These are phyloP conservation scores for Fennellomyces sp. DNA, from an alignment of 371 early-diverging fungal genomes.

Conservation along the genomic window DNA sequence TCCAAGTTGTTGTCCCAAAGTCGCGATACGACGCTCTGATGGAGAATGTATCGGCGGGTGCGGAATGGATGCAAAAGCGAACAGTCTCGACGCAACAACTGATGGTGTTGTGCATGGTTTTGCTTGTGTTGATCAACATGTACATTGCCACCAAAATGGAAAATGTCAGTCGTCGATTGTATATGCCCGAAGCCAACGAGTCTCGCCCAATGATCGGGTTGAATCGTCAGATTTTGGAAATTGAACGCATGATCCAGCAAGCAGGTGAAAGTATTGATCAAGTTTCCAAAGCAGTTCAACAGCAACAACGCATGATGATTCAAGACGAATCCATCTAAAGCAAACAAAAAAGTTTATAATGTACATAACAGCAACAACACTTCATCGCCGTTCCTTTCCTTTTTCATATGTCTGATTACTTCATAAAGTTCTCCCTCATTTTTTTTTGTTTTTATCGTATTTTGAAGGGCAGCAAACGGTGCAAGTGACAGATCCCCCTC, in stretches of 20 bases:
- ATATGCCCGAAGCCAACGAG: neutral
- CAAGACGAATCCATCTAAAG: constrained; percentile 4
- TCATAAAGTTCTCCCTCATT: too few species aligned
- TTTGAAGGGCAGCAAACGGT: too few species aligned
- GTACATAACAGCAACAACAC: too few species aligned
- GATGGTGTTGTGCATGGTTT: constrained; percentile 26
- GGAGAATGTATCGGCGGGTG: constrained; percentile 5
- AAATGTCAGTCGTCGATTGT: constrained; percentile 8
- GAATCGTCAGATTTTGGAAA: constrained; percentile 2
- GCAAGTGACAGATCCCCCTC: too few species aligned
- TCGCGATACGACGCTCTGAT: constrained; percentile 12
- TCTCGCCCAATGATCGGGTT: neutral
- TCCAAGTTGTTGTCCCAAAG: too few species aligned
- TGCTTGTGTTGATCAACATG: constrained; percentile 34
- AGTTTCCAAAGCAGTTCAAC: constrained; percentile 5
- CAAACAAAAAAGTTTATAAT: too few species aligned
- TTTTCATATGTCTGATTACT: too few species aligned
- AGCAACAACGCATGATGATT: constrained; percentile 7
- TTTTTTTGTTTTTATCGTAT: too few species aligned
- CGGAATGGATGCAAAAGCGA: constrained; percentile 8
- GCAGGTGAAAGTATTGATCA: constrained; percentile 9
- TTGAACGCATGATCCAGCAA: constrained; percentile 13
- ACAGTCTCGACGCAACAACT: constrained; percentile 23
- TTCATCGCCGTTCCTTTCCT: too few species aligned
- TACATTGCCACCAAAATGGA: constrained; percentile 40